A percentile compares a stretch with the other conserved stretches of the same genome.
Conservation (phyloP, 2,329 filamentous ascomycete species). For the Aschersonia sp. region DNA sequence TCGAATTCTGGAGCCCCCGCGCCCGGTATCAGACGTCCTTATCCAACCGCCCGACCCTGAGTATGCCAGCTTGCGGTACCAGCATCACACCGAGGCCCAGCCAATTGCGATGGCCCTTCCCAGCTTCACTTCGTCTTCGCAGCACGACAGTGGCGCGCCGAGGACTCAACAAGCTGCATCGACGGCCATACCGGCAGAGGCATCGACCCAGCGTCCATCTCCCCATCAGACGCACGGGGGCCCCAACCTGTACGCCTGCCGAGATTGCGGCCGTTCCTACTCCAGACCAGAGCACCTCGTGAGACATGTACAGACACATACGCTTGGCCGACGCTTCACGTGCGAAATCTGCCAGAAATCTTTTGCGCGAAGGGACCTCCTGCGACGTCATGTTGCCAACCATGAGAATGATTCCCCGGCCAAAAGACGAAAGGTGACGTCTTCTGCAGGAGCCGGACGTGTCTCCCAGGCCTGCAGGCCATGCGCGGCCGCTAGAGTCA, state of each 20-base stretch:
- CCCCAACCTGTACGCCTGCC: constrained; percentile 31
- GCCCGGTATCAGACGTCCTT: neutral
- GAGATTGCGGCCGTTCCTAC: constrained; percentile 35
- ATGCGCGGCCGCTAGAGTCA: constrained; percentile 36
- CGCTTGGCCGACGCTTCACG: constrained; percentile 32
- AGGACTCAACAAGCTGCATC: neutral
- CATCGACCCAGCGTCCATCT: neutral
- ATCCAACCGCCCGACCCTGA: neutral
- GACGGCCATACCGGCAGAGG: neutral
- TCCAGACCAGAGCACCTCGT: constrained; percentile 39
- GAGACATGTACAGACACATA: constrained; percentile 35
- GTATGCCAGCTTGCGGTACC: neutral
- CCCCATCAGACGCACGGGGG: constrained; percentile 9
- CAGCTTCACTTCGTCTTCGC: neutral
- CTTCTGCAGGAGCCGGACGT: constrained; percentile 28
- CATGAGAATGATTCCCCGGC: constrained; percentile 34
- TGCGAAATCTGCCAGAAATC: constrained; percentile 37
- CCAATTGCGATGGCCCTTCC: neutral
- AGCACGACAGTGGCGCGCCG: neutral
- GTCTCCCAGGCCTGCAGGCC: constrained; percentile 37
- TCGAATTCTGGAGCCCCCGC: constrained; percentile 16
- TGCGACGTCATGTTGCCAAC: constrained; percentile 36
- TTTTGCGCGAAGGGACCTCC: constrained; percentile 37
- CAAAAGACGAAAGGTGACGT: constrained; percentile 29
- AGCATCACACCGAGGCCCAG: neutral